phyloP scores from a whole-genome alignment of 495 filamentous ascomycete species.

The Amniculicola lignicola region DNA sequence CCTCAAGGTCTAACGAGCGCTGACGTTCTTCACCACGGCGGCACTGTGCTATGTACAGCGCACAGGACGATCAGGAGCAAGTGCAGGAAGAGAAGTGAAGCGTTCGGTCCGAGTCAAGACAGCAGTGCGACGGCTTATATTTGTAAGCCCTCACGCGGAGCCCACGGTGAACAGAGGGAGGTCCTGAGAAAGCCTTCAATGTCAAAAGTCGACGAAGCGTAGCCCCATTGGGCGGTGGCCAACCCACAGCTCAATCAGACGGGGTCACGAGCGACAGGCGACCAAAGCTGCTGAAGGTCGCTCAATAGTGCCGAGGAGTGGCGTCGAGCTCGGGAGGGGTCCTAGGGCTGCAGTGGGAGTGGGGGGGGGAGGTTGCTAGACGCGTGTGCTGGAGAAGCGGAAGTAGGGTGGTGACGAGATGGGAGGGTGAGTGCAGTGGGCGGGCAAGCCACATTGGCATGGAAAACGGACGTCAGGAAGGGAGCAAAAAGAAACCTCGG shows the following conservation, averaged over 20 bases:
- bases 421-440: constrained; percentile 5
- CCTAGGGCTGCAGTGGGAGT: constrained; percentile 25
- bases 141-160: constrained; percentile 22
- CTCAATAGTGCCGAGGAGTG: constrained; percentile 10
- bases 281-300: background rate
- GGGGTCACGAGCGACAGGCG: constrained; percentile 6
- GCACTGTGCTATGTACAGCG: constrained; percentile 4
- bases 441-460: constrained; percentile 26
- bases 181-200: constrained; percentile 12
- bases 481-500: constrained; percentile 21
- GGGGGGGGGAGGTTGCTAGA: background rate
- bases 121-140: constrained; percentile 33
- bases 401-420: background rate
- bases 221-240: constrained; percentile 25
- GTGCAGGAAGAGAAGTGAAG: constrained; percentile 25
- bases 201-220: background rate
- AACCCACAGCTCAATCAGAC: background rate
- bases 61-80: constrained; percentile 24
- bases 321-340: constrained; percentile 17
- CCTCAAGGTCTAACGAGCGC: constrained; percentile 2
- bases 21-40: constrained; percentile 13
- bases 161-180: background rate
- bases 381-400: constrained; percentile 8
- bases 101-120: constrained; percentile 31
- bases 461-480: constrained; percentile 15